phyloP scores from a whole-genome alignment of 306 rosid genomes.

The Pyrus communis region DNA sequence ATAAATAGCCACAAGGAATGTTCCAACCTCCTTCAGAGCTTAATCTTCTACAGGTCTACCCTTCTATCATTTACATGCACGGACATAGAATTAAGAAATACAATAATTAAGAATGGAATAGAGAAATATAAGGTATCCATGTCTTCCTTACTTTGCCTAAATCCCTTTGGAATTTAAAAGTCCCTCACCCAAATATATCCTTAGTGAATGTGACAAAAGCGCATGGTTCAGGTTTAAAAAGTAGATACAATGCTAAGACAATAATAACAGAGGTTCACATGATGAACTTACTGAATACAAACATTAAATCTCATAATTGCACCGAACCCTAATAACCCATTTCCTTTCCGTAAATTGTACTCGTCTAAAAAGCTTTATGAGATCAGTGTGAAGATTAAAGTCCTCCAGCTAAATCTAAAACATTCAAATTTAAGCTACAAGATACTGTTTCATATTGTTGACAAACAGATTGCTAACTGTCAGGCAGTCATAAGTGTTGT shows the following conservation, averaged over 20 bases:
- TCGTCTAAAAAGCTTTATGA: not conserved
- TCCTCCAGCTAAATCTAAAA: not conserved
- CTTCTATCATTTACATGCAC: not conserved
- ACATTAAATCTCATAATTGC: not conserved
- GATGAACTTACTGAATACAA: not conserved
- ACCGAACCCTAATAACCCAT: not conserved
- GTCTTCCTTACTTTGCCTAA: not conserved
- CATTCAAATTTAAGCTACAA: not conserved
- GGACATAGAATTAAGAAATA: not conserved
- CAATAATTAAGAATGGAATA: not conserved
- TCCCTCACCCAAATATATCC: not conserved
- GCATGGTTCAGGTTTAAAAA: not conserved
- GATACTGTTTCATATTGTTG: not conserved
- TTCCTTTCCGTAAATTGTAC: not conserved
- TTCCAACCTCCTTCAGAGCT: not conserved
- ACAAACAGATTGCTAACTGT: not conserved
- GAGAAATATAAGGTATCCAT: not conserved
- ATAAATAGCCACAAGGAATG: not conserved
- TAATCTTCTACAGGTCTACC: not conserved
- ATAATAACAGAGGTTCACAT: not conserved
- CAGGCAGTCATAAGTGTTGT: not conserved
- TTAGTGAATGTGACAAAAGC: not conserved
- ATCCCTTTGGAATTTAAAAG: not conserved
- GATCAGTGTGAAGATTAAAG: not conserved
- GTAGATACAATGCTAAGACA: not conserved